phyloP scores from a whole-genome alignment of 78 protist genomes.

The Dictyostelium discoideum region DNA sequence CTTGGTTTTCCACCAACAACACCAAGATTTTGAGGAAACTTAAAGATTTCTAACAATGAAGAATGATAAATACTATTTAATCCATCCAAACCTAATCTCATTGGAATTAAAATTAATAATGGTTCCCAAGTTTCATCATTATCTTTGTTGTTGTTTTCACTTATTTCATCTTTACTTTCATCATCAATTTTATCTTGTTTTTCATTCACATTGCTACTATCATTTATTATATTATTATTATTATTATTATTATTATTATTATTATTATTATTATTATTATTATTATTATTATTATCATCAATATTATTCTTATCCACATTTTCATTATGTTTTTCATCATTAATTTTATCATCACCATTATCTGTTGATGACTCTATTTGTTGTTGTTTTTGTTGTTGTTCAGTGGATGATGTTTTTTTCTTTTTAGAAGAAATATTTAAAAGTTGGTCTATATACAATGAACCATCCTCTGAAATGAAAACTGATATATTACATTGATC shows the following conservation, averaged over 20 bases:
- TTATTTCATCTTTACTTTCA: background rate
- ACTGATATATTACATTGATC: conserved; percentile 64
- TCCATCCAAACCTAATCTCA: conserved; percentile 82
- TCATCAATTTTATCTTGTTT: background rate
- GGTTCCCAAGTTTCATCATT: conserved; percentile 77
- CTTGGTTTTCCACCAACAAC: conserved; percentile 91
- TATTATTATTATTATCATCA: background rate
- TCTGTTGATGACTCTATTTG: background rate
- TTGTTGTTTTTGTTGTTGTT: background rate
- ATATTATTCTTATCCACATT: background rate
- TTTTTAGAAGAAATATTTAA: conserved; percentile 53
- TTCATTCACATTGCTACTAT: background rate
- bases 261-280: too few species aligned
- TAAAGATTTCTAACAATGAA: conserved; percentile 43
- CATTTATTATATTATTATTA: background rate
- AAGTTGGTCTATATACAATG: conserved; percentile 67
- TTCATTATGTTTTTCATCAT: conserved; percentile 13
- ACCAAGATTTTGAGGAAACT: conserved; percentile 81
- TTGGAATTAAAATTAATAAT: conserved; percentile 85
- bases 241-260: background rate
- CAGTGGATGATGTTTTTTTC: background rate
- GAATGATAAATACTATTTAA: conserved; percentile 67
- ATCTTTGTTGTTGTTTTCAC: background rate
- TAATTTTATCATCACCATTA: background rate
- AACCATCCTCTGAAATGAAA: conserved; percentile 72